These are phyloP conservation scores for Botryotinia calthae DNA, from an alignment of 2,329 filamentous ascomycete species.

Conservation along the genomic window DNA sequence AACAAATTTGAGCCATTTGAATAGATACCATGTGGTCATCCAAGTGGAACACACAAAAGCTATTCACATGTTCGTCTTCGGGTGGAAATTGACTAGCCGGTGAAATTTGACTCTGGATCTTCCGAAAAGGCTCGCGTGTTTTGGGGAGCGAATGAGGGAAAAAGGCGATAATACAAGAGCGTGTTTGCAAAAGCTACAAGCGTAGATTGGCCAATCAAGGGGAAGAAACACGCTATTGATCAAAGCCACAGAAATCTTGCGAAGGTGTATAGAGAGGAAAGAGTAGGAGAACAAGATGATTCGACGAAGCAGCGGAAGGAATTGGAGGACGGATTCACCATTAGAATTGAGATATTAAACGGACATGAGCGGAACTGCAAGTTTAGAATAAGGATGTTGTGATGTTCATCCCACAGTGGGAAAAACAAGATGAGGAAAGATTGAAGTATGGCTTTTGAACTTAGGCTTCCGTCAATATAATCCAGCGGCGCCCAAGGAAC, in stretches of 20 bases:
- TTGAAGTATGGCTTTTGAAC: background rate
- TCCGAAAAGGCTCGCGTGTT: slow-evolving; percentile 1
- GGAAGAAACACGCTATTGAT: no score
- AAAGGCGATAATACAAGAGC: background rate
- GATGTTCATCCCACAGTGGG: no score
- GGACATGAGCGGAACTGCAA: background rate
- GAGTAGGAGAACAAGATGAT: background rate
- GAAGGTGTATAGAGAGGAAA: background rate
- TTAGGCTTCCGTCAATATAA: background rate
- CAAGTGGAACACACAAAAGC: slow-evolving; percentile 13
- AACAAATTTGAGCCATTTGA: slow-evolving; percentile 17
- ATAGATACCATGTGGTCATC: slow-evolving; percentile 22
- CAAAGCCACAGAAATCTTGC: no score
- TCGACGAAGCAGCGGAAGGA: background rate
- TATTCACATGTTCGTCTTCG: slow-evolving; percentile 21
- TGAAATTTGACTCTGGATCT: slow-evolving; percentile 12
- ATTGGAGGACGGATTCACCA: background rate
- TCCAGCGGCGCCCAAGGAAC: background rate
- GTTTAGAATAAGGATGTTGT: no score
- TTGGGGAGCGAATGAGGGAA: background rate
- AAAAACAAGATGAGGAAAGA: no score
- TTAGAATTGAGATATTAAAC: no score
- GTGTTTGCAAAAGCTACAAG: background rate
- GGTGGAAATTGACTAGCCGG: slow-evolving; percentile 22
- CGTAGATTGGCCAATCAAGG: background rate